Evolutionary conservation across 306 rosid genomes (phyloP).

Genomic region (Lupinus albus): DNA sequence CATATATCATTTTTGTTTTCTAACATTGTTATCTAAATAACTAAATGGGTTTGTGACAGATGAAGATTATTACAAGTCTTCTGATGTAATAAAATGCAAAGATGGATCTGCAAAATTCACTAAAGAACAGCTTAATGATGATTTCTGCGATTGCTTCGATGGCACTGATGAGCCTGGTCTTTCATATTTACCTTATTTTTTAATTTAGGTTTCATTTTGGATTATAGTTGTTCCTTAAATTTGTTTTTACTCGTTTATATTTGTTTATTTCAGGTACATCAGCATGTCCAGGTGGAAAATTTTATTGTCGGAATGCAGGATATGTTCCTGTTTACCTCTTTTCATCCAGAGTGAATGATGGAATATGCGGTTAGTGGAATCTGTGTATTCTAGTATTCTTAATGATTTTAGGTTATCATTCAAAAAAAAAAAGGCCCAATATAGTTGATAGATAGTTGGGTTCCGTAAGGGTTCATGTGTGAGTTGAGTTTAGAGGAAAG

Average conservation of each 20-base stretch:
- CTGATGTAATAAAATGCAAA: slow-evolving; percentile 68
- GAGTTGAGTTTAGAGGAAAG: too few relatives aligned
- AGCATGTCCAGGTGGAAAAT: slow-evolving; percentile 84
- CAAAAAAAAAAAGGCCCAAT: too few relatives aligned
- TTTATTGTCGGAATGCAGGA: slow-evolving; percentile 79
- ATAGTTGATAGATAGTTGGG: too few relatives aligned
- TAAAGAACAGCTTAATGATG: slow-evolving; percentile 82
- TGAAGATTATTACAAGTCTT: slow-evolving; percentile 70
- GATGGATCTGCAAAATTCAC: slow-evolving; percentile 81
- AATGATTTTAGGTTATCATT: not conserved
- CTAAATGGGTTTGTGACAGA: slow-evolving; percentile 48
- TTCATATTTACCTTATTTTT: not conserved
- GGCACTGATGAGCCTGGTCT: slow-evolving; percentile 98
- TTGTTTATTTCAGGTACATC: slow-evolving; percentile 65
- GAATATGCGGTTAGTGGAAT: slow-evolving; percentile 76
- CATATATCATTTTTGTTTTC: too few relatives aligned
- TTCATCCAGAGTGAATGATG: slow-evolving; percentile 96
- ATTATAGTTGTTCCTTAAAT: slow-evolving; percentile 14
- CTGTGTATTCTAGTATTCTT: not conserved
- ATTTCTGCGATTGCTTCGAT: slow-evolving; percentile 90
- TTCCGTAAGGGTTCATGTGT: too few relatives aligned
- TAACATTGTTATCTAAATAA: not conserved
- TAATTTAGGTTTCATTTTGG: not conserved
- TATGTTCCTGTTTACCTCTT: slow-evolving; percentile 58
- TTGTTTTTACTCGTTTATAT: not conserved